These are phyloP conservation scores for Tolypocladium guangdongense DNA, from an alignment of 2,329 filamentous ascomycete species.

Conservation along the genomic window DNA sequence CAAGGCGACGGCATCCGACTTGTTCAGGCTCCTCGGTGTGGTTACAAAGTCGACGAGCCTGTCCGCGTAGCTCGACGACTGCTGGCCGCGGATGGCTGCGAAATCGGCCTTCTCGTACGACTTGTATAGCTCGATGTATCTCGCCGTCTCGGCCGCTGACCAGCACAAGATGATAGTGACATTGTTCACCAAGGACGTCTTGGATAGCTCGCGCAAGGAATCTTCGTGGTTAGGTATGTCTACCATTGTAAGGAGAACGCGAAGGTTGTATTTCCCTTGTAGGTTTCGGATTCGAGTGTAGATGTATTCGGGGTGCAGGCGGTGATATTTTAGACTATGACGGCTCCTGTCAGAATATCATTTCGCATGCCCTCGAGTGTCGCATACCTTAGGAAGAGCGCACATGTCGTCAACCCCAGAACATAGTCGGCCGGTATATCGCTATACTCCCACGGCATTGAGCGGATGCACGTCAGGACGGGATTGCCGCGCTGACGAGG, in stretches of 20 bases:
- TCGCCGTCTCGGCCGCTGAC: conserved; percentile 85
- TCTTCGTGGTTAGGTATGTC: conserved; percentile 95
- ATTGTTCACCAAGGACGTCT: conserved; percentile 86
- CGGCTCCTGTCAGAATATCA: not conserved
- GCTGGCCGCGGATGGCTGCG: conserved; percentile 73
- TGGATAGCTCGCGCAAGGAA: conserved; percentile 76
- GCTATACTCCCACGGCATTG: conserved; percentile 89
- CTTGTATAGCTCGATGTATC: conserved; percentile 93
- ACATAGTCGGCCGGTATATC: conserved; percentile 95
- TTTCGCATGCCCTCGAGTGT: too few relatives aligned
- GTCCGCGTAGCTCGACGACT: conserved; percentile 74
- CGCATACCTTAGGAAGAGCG: conserved; percentile 63
- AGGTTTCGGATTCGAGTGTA: conserved; percentile 83
- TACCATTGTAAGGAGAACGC: conserved; percentile 80
- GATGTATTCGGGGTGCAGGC: conserved; percentile 94
- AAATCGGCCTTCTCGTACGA: conserved; percentile 78
- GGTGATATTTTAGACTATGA: conserved; percentile 79
- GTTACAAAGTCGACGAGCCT: conserved; percentile 89
- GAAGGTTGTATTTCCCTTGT: conserved; percentile 75
- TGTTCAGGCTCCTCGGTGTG: conserved; percentile 80
- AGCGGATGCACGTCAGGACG: conserved; percentile 70
- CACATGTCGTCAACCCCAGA: conserved; percentile 76
- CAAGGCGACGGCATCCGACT: conserved; percentile 82
- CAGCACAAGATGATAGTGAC: conserved; percentile 88
- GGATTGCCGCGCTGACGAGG: conserved; percentile 92